Base-by-base conservation (phyloP, 2,329 filamentous ascomycete genomes). In the Monosporascus sp. region DNA sequence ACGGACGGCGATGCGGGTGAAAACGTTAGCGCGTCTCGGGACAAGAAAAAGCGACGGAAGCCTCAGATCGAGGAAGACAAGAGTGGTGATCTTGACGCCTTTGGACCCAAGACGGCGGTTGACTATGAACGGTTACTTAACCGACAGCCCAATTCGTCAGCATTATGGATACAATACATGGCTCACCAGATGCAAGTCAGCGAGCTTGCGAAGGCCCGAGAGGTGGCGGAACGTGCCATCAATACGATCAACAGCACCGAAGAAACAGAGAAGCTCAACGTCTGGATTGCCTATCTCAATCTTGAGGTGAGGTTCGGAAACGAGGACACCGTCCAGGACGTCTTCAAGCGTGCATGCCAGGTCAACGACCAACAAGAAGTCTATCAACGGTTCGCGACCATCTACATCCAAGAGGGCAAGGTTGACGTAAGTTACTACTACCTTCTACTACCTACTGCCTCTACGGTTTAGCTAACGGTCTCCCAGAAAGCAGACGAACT, bases 91-190 rank as follows among this genome's bases (percentile, higher is more conserved):
- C 82, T 99, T 11, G 91, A 97, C 68, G 84, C 82, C 47, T 84
- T 92, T 61, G 93, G 93, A 0, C 94, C 94, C 2, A 91, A 95
- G 68, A 93, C 90, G 1, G 82, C 89, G 17, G 89, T 88, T 57
- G 95, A 99, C 71, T 99, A 91, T 69, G 95, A 99, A 73, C 87
- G 94, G 61, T 84, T 97, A 24, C 82, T 99, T 42, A 83, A 99
- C 22, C 90, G 91, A 52, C 89, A 96, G 68, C 91, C 94, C 2
- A 91, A 97, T 72, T 93, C 89, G n/a, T 95, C 93, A 1, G 79
- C 87, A 56, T 81, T 97, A 27, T 99, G 94, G 94, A 89, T 97
- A 51, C 83, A 90, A 60, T 99, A 99, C 74, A 97, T 99, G 90
- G 91, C 92, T n/a, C 96, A 96, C 80, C 90, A 97, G 72, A 86